These are phyloP conservation scores for Wickerhamomyces sydowiorum DNA, from an alignment of 805 yeast species.

Conservation along the genomic window DNA sequence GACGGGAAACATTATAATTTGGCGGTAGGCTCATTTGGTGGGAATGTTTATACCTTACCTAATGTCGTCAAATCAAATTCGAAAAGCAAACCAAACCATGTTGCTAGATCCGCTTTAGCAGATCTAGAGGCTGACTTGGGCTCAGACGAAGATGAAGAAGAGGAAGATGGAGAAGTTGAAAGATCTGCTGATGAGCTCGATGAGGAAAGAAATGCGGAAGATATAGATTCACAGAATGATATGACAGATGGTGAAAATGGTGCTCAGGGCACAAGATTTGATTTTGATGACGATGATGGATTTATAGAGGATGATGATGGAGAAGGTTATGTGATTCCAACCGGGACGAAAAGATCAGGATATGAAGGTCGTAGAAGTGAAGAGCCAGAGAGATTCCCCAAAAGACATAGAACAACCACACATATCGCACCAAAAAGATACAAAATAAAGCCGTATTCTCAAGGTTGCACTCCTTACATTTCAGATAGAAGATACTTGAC, in stretches of 20 bases:
- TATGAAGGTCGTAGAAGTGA: slow-evolving; percentile 4
- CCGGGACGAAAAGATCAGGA: slow-evolving; percentile 8
- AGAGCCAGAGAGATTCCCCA: neutral
- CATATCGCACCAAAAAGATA: slow-evolving; percentile 13
- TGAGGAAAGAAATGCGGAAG: slow-evolving; percentile 23
- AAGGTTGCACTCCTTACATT: slow-evolving; percentile 82
- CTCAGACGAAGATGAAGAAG: slow-evolving; percentile 24
- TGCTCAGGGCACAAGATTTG: slow-evolving; percentile 24
- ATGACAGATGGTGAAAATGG: slow-evolving; percentile 14
- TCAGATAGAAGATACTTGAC: slow-evolving; percentile 69
- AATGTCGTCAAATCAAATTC: slow-evolving; percentile 20
- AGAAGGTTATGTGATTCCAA: slow-evolving; percentile 35
- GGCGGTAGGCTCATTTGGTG: slow-evolving; percentile 31
- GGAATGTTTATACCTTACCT: slow-evolving; percentile 31
- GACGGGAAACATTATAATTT: slow-evolving; percentile 18
- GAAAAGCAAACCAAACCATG: neutral
- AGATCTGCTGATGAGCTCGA: no score
- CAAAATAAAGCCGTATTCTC: slow-evolving; percentile 61
- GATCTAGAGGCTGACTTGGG: slow-evolving; percentile 12
- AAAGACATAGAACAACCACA: slow-evolving; percentile 5
- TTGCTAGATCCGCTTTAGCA: slow-evolving; percentile 6
- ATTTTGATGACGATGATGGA: slow-evolving; percentile 40
- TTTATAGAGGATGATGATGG: slow-evolving; percentile 64
- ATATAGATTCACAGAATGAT: slow-evolving; percentile 21
- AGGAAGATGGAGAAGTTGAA: slow-evolving; percentile 20